Base-by-base conservation (phyloP, 176 grass and related monocot genomes). In the Ensete glaucum region DNA sequence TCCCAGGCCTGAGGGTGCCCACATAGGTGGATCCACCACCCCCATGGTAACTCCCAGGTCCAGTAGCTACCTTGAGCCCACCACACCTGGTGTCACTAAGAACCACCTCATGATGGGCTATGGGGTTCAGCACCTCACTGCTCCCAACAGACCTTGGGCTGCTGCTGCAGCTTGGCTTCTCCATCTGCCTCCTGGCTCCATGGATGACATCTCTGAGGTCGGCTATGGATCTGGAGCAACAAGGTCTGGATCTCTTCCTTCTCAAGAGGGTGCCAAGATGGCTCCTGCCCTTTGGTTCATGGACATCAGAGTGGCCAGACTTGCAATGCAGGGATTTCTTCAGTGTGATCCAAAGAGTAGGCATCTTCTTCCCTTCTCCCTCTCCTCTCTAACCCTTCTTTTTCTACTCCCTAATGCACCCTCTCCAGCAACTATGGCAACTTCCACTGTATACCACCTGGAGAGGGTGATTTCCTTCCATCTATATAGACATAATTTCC, bases 141-240 rank as follows among this genome's bases (percentile, higher is more conserved):
- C 78, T 80, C 49, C 78, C 78, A 54, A 80, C 65, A 54, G 79
- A 89, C 91, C 74, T 90, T 79, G 73, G 91, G 76, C 73, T 79
- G 53, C 73, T 79, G 53, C 62, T 80, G 65, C 77, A 76, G 58
- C 21, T 43, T 1, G 59, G 75, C 57, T 43, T 63, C 75, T 64
- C 60, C 20, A 74, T 53, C 62, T 72, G 73, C 76, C 78, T 73
- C 50, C 74, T 87, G 9, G 70, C 54, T 27, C 78, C 69, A 55
- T 81, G 56, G 76, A 95, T 77, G 34, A 86, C 88, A 76, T 90
- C 88, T 57, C 81, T 74, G 66, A 95, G 85, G 81, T 86, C 88
- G 77, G 85, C 86, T 85, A 90, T 90, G 81, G 91, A 88, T 53
- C 79, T 79, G 10, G 88, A 90, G 83, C 91, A 95, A 29, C 85